phyloP scores from a whole-genome alignment of 306 rosid genomes.

The Arachis stenosperma region DNA sequence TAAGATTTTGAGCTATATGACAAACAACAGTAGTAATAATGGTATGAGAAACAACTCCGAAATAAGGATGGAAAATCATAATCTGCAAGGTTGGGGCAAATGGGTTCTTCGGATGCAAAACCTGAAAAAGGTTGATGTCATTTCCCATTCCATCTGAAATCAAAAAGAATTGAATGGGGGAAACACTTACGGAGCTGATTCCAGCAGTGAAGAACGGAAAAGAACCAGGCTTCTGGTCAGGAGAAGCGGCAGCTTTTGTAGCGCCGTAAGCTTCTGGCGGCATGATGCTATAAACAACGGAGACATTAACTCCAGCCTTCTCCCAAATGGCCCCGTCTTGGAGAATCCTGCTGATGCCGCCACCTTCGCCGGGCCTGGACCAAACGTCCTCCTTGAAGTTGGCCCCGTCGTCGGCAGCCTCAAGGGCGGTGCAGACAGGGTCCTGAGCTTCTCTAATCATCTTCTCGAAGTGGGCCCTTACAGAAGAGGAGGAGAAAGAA shows the following conservation, averaged over 20 bases:
- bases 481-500: constrained; percentile 34
- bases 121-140: too few species aligned
- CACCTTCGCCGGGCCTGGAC: constrained; percentile 98
- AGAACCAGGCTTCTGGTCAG: constrained; percentile 82
- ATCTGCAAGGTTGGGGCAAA: too few species aligned
- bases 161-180: too few species aligned
- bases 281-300: constrained; percentile 80
- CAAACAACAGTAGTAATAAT: too few species aligned
- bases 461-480: constrained; percentile 86
- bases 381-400: constrained; percentile 90
- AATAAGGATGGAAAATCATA: too few species aligned
- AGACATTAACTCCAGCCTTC: too few species aligned
- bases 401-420: constrained; percentile 76
- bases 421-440: constrained; percentile 73
- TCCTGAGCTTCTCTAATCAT: constrained; percentile 99
- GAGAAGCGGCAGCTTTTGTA: constrained; percentile 60
- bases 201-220: constrained; percentile 96
- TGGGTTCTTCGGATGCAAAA: too few species aligned
- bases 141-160: too few species aligned
- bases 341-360: constrained; percentile 93
- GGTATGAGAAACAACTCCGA: too few species aligned
- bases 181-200: background rate
- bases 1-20: too few species aligned
- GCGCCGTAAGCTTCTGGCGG: constrained; percentile 99
- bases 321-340: constrained; percentile 70